Evolutionary conservation across 305 asterid genomes (phyloP).

Genomic region (Caryopteris hybrid): DNA sequence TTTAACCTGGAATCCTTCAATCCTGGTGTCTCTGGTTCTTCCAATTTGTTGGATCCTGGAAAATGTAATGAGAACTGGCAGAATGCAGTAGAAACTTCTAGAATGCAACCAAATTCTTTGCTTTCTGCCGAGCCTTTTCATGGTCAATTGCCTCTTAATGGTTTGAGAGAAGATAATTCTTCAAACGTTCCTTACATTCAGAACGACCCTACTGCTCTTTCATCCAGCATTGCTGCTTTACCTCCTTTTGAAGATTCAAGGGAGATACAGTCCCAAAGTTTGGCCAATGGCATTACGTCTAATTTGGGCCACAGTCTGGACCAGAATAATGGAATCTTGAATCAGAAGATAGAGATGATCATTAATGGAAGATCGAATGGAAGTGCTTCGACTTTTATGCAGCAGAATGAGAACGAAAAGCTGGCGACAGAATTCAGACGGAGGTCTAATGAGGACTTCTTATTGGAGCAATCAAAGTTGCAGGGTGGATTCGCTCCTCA

Average conservation of each 20-base stretch:
- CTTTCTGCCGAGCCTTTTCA: constrained; percentile 37
- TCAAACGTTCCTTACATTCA: constrained; percentile 30
- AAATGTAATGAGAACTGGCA: constrained; percentile 43
- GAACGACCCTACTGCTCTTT: constrained; percentile 29
- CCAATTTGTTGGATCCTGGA: constrained; percentile 49
- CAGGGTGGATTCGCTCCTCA: constrained; percentile 38
- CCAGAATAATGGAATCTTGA: constrained; percentile 28
- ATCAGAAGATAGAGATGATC: constrained; percentile 34
- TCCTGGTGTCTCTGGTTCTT: constrained; percentile 32
- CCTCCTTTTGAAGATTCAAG: constrained; percentile 46
- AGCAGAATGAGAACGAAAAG: constrained; percentile 33
- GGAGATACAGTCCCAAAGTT: constrained; percentile 32
- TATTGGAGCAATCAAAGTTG: constrained; percentile 51
- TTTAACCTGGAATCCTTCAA: constrained; percentile 43
- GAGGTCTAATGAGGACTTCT: constrained; percentile 42
- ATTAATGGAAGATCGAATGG: constrained; percentile 34
- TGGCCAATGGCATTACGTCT: constrained; percentile 32
- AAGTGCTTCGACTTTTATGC: constrained; percentile 34
- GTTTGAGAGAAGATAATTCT: constrained; percentile 32
- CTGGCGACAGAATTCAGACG: constrained; percentile 29
- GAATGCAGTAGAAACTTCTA: constrained; percentile 34
- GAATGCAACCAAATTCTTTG: constrained; percentile 38
- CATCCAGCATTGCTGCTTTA: constrained; percentile 23
- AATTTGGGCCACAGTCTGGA: constrained; percentile 33
- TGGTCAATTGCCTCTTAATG: constrained; percentile 36